Evolutionary conservation across 176 grass and related monocot species (phyloP).

Genomic region (Eleusine coracana): DNA sequence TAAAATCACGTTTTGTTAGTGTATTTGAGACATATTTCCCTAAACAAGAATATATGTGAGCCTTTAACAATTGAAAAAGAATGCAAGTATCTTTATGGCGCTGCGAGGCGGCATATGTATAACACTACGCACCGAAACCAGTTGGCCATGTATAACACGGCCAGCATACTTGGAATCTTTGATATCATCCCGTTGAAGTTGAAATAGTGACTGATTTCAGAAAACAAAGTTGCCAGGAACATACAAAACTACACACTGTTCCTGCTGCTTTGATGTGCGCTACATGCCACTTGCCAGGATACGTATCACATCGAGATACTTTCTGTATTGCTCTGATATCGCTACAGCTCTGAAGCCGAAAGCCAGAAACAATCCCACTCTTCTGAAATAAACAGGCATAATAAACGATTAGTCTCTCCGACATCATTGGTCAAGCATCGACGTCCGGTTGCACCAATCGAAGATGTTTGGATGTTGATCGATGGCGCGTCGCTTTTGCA

Average conservation of each 20-base stretch:
- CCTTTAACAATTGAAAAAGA: too few species aligned
- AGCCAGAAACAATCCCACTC: neutral
- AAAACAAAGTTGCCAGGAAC: neutral
- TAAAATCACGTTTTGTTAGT: too few species aligned
- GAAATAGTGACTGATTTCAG: neutral
- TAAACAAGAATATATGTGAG: too few species aligned
- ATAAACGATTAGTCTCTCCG: neutral
- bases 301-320: neutral
- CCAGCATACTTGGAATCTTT: neutral
- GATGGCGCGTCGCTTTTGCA: conserved; percentile 3
- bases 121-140: neutral
- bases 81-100: too few species aligned
- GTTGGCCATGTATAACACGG: too few species aligned
- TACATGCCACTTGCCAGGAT: neutral
- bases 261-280: neutral
- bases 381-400: neutral
- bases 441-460: conserved; percentile 7
- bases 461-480: neutral
- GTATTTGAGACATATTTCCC: too few species aligned
- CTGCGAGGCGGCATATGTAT: neutral
- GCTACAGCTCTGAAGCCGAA: neutral
- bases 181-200: neutral
- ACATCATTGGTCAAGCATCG: neutral
- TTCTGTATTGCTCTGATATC: neutral
- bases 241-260: neutral